Evolutionary conservation across 257 asterid genomes (phyloP).

Genomic region (Scutellaria barbata): DNA sequence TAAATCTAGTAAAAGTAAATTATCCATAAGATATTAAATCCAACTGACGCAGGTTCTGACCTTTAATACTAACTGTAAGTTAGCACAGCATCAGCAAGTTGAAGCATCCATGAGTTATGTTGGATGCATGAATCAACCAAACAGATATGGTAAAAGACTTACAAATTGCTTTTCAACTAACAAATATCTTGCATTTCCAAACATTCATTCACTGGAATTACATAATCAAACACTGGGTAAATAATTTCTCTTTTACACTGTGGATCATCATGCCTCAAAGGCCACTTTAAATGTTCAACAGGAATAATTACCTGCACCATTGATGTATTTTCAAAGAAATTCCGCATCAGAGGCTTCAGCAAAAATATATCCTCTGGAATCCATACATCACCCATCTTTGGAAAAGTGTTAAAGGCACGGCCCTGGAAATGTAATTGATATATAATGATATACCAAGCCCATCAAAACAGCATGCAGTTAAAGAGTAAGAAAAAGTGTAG

Average conservation of each 20-base stretch:
- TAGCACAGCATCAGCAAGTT: neutral
- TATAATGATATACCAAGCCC: slow-evolving; percentile 14
- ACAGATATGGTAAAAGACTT: neutral
- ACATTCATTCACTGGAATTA: neutral
- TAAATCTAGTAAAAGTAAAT: neutral
- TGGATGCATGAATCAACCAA: neutral
- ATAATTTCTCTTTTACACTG: no score
- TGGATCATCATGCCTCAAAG: slow-evolving; percentile 1
- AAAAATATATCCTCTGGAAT: slow-evolving; percentile 77
- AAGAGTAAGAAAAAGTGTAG: slow-evolving; percentile 25
- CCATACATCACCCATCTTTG: slow-evolving; percentile 94
- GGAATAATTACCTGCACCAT: slow-evolving; percentile 77
- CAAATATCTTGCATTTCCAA: neutral
- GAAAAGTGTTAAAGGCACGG: slow-evolving; percentile 91
- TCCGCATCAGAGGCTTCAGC: slow-evolving; percentile 77
- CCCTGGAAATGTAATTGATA: slow-evolving; percentile 59
- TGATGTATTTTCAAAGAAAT: slow-evolving; percentile 89
- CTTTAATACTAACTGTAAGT: no score
- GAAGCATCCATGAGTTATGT: neutral
- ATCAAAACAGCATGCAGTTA: slow-evolving; percentile 7
- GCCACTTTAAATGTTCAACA: slow-evolving; percentile 23
- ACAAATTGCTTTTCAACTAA: neutral
- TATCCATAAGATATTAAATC: neutral
- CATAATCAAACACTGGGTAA: neutral
- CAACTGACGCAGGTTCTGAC: neutral